Evolutionary conservation across 2,329 filamentous ascomycete genomes (phyloP), one percentile per base, ranked within the genome.

Genomic region (Trichoderma simmonsii): DNA sequence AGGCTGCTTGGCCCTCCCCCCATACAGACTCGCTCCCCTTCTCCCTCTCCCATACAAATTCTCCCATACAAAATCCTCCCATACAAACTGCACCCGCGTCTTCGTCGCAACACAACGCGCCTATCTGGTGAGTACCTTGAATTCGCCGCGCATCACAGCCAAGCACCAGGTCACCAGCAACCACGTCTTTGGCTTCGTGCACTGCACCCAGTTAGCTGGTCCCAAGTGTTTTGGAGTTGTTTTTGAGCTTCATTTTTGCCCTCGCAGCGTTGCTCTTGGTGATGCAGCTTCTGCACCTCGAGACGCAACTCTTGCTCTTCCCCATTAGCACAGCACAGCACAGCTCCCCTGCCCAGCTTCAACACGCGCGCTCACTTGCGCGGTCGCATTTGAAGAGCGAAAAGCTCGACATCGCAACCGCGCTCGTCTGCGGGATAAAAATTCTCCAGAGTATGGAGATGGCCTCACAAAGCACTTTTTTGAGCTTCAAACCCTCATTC

Each of bases 41-140:
- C 85, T 86, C 83, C 84, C 83, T 85, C 83, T 87, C 86, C 85
- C 87, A 89, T 88, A 88, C 87, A 89, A 87, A 86, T 83, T 82
- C 83, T 85, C 83, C 83, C 85, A 86, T 83, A 83, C 80, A 86
- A 73, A 87, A 84, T 81, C 81, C 79, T 85, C 83, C 82, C 84
- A 85, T 85, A 86, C 84, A 86, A 85, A 83, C 78, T 48, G 69
- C 76, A 75, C 75, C 80, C 81, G 78, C 80, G 76, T 81, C 81
- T 79, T 81, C 80, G 81, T 84, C 83, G 80, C 80, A 82, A 83
- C 79, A 83, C 81, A 82, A 80, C 80, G 79, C 78, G 78, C 78
- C 72, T 77, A 74, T 79, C 76, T 80, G 82, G 87, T 89, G 84
- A 89, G 87, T 89, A 88, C 86, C 76, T 86, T 75, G 67, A 66